phyloP scores from a whole-genome alignment of 176 grass and related monocot genomes.

The Oryza glumipatula region DNA sequence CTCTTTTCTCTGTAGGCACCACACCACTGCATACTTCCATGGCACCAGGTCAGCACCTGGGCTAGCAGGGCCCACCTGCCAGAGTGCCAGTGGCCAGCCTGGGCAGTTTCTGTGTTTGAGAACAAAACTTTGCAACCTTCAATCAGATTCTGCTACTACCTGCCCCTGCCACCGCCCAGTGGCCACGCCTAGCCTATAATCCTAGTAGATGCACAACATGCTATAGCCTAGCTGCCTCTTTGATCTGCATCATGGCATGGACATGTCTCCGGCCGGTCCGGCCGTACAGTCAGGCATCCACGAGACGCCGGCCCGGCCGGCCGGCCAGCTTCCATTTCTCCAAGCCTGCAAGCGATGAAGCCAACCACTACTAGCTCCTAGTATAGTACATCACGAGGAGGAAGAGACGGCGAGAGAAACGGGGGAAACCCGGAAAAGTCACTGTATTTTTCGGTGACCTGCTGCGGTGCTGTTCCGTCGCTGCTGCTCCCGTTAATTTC shows the following conservation, averaged over 20 bases:
- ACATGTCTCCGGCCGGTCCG: constrained; percentile 12
- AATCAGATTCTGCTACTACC: constrained; percentile 28
- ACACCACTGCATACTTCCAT: neutral
- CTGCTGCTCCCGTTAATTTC: neutral
- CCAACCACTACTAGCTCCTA: neutral
- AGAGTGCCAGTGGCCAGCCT: neutral
- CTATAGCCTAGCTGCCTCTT: neutral
- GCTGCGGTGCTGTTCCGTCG: no score
- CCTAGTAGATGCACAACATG: neutral
- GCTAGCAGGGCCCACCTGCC: neutral
- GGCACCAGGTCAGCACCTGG: neutral
- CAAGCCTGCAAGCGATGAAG: neutral
- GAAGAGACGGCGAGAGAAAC: neutral
- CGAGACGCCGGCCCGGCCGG: neutral
- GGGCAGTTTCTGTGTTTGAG: neutral
- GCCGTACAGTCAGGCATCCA: constrained; percentile 1
- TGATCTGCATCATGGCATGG: constrained; percentile 5
- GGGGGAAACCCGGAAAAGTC: neutral
- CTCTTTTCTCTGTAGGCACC: neutral
- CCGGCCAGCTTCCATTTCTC: neutral
- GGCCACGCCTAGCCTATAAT: constrained; percentile 36
- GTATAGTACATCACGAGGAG: neutral
- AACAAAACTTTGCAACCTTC: constrained; percentile 30
- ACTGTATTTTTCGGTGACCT: constrained; percentile 2
- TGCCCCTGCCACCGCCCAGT: neutral